Base-by-base conservation (phyloP, 257 asterid genomes). In the Marsdenia floribunda region DNA sequence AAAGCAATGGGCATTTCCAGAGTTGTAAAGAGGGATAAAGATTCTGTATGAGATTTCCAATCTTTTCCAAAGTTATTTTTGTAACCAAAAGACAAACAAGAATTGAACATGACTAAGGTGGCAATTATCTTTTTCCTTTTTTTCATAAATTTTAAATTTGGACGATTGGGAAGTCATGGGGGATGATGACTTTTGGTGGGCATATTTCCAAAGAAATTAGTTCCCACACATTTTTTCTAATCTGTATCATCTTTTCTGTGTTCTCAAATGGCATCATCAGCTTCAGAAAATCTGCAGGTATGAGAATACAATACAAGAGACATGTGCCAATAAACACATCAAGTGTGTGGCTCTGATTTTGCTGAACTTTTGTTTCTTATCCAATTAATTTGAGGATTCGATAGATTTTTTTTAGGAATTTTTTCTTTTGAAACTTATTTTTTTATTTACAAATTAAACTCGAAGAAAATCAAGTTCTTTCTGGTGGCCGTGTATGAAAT, bases 161-260 rank as follows among this genome's bases (percentile, higher is more conserved):
- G 67, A 77, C 66, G 29, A 68, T 77, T 77, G 77, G 65, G 66
- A 59, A 76, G 73, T 72, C 42, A 19, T 52, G 47, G 68, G 55
- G 37, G 55, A 42, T 19, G 7, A n/a, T 52, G 29, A 60, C 35
- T 69, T 3, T 68, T 68, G 57, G 58, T n/a, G 73, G 38, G 38
- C 70, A 65, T 65, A 14, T 65, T 65, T 65, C 70, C 50, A 65
- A 35, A 65, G 70, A 64, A 64, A 47, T 16, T 44, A 68, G 40
- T 68, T 68, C 9, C 19, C 44, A 35, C 29, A 13, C 72, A 61
- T 37, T 14, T 61, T 29, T 29, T 29, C 33, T 29, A 29, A 29
- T 29, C 33, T 29, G 33, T 29, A 29, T 29, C 33, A 29, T 29
- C 33, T 1, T 29, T 29, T 29, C 33, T 29, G 33, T 29, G 33